Evolutionary conservation across 371 early-diverging fungal species (phyloP).

Genomic region (Vairimorpha apis): DNA sequence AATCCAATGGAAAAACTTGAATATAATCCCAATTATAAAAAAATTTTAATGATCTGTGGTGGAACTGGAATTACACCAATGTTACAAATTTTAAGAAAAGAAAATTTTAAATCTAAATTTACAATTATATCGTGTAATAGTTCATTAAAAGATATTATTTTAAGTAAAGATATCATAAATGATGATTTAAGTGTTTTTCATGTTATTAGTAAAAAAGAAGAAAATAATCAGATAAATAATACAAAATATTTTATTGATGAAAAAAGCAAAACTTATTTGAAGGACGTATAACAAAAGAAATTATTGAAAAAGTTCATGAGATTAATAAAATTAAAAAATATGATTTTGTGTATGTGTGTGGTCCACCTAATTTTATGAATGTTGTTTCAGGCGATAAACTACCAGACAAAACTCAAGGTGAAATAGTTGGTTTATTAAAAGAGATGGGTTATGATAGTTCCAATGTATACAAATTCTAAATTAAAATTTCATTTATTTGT

Average conservation of each 20-base stretch:
- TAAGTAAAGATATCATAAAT: conserved; percentile 72
- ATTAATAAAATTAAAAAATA: conserved; percentile 47
- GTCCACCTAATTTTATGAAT: conserved; percentile 69
- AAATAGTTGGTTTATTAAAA: conserved; percentile 69
- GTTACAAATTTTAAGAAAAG: conserved; percentile 67
- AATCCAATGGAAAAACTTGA: conserved; percentile 2
- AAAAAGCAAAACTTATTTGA: background rate
- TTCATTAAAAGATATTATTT: conserved; percentile 74
- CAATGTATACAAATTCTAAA: conserved; percentile 75
- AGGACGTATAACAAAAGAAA: background rate
- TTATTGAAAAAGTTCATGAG: background rate
- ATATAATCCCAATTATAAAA: conserved; percentile 56
- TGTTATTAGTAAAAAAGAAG: conserved; percentile 66
- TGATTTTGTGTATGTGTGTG: conserved; percentile 74
- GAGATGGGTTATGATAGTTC: conserved; percentile 70
- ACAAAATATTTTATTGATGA: background rate
- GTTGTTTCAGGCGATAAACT: conserved; percentile 73
- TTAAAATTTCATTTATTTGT: background rate
- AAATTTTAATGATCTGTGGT: conserved; percentile 82
- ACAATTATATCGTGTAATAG: conserved; percentile 76
- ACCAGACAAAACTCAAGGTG: conserved; percentile 74
- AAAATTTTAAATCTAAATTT: conserved; percentile 71
- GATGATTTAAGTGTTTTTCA: conserved; percentile 70
- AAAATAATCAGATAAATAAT: background rate
- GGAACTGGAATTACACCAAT: conserved; percentile 88